phyloP scores from a whole-genome alignment of 805 yeast genomes.

The Zygosaccharomyces bailii region DNA sequence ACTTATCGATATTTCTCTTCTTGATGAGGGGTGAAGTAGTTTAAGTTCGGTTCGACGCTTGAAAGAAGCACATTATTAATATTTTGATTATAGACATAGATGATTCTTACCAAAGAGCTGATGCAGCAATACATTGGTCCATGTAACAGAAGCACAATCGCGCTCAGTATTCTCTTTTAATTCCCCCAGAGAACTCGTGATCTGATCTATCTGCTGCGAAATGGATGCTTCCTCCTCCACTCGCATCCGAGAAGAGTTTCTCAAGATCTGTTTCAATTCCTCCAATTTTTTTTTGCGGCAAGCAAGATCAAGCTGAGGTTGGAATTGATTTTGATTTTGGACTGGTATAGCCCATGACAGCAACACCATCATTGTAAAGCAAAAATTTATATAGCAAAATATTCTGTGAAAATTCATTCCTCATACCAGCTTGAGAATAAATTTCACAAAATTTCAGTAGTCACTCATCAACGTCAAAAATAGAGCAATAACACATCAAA shows the following conservation, averaged over 20 bases:
- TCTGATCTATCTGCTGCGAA: conserved; percentile 12
- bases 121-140: conserved; percentile 50
- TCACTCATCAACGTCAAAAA: too few relatives aligned
- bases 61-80: not conserved
- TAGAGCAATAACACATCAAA: too few relatives aligned
- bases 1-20: not conserved
- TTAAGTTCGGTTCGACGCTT: conserved; percentile 2
- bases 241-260: conserved; percentile 7
- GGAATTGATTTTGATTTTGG: not conserved
- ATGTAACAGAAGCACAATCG: conserved; percentile 48
- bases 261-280: conserved; percentile 4
- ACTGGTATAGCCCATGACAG: conserved; percentile 1
- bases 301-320: not conserved
- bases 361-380: conserved; percentile 3
- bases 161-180: conserved; percentile 6
- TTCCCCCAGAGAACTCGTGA: conserved; percentile 1
- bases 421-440: not conserved
- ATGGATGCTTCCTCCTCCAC: conserved; percentile 7
- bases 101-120: conserved; percentile 47
- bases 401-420: not conserved
- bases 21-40: not conserved
- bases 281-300: conserved; percentile 1
- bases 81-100: conserved; percentile 24
- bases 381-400: conserved; percentile 6
- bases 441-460: too few relatives aligned